Base-by-base conservation (phyloP, 352 stramenopile species). In the Phytophthora citricola region DNA sequence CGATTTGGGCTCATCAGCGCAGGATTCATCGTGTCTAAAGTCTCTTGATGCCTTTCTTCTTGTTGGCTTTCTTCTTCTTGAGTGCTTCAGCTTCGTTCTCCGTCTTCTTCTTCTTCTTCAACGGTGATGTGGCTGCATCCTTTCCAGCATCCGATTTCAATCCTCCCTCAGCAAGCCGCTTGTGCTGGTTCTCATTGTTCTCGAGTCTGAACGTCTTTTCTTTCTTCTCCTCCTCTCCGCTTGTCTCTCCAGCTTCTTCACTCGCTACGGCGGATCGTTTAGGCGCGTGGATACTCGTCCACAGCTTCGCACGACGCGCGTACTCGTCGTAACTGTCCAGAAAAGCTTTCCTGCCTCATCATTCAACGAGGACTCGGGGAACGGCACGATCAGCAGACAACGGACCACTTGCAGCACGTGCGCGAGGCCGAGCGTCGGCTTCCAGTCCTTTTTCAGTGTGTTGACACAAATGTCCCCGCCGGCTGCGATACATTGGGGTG, bases 281-380 rank as follows among this genome's bases (percentile, higher is more conserved):
- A 7, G 80, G 76, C 15, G 94, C 94, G 67, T 98, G 94, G 47
- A 98, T 97, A 29, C 60, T 79, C 9, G 94, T 98, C 86, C 94
- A 95, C 11, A 98, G 71, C 62, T 78, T 89, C 5, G 94, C 94
- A 40, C 92, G 89, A 20, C 85, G 79, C 34, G 86, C 82, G 71
- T 97, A 99, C 70, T 99, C 97, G 29, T 98, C 95, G 71, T 99
- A 99, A 69, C 90, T 98, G 56, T 99, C 94, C 89, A 99, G 98
- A 74, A 99, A 26, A 99, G 78, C 66, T 98, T 98, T 0, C 98
- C 98, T 11, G 98, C 98, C 66, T 99, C 98, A 68, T 99, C 98
- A 71, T 99, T 99, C 32, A 99, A 81, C 45, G 94, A 98, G 24
- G 93, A 99, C 75, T 99, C 98, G 0, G 98, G 98, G 68, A 99